Percentiles rank a stretch among this genome's conserved stretches.
These are phyloP conservation scores for Aspergillus felis DNA, from an alignment of 2,329 filamentous ascomycete species.

Conservation along the genomic window DNA sequence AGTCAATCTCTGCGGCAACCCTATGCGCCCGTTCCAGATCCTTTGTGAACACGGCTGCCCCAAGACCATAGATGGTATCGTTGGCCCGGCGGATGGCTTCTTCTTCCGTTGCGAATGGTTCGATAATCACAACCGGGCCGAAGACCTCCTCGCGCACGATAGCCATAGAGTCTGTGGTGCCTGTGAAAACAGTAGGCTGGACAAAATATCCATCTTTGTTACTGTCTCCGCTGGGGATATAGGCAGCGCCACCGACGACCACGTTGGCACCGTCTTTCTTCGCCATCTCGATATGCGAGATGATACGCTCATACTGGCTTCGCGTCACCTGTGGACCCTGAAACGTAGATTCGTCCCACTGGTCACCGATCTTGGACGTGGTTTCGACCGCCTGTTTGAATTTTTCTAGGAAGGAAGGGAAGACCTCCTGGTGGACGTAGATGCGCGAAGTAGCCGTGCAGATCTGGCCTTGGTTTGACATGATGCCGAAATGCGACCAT, in stretches of 20 bases:
- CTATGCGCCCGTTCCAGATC: constrained; percentile 61
- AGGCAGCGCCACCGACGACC: constrained; percentile 57
- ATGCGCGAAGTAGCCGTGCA: constrained; percentile 41
- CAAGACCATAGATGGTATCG: constrained; percentile 44
- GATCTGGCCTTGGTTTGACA: constrained; percentile 39
- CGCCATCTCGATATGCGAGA: constrained; percentile 67
- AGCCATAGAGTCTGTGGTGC: constrained; percentile 54
- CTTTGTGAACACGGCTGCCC: constrained; percentile 38
- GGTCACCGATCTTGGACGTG: constrained; percentile 35
- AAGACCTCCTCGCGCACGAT: constrained; percentile 62
- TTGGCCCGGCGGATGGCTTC: constrained; percentile 58
- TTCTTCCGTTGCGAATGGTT: constrained; percentile 56
- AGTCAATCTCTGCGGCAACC: constrained; percentile 54
- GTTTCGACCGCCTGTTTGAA: constrained; percentile 29
- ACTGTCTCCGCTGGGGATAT: constrained; percentile 45
- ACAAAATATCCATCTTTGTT: constrained; percentile 63
- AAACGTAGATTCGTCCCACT: constrained; percentile 34
- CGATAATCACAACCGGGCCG: constrained; percentile 58
- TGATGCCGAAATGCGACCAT: constrained; percentile 60
- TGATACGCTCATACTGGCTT: constrained; percentile 47
- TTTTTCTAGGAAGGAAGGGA: constrained; percentile 28
- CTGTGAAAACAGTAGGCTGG: constrained; percentile 55
- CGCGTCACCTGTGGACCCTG: constrained; percentile 35
- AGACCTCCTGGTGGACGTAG: constrained; percentile 53
- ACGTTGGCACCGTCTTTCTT: constrained; percentile 67